phyloP scores from a whole-genome alignment of 495 filamentous ascomycete genomes.

The Neurospora sp. region DNA sequence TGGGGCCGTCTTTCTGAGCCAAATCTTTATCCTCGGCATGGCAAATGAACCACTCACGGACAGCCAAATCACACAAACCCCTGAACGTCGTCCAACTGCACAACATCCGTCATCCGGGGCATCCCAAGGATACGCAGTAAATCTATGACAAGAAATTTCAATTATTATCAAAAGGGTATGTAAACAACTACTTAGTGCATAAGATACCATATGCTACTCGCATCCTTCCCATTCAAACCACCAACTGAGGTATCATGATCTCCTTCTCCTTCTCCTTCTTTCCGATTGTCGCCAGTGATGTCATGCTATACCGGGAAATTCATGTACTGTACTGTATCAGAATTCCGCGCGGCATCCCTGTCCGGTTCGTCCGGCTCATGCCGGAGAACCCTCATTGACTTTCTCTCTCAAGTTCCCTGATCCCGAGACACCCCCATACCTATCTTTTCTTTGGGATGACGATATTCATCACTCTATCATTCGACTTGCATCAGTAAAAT shows the following conservation, averaged over 20 bases:
- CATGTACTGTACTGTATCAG: background rate
- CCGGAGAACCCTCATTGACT: background rate
- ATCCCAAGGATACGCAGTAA: background rate
- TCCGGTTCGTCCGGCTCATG: background rate
- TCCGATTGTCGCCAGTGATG: background rate
- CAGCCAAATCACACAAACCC: background rate
- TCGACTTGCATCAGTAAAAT: background rate
- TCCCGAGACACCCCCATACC: background rate
- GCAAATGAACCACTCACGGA: background rate
- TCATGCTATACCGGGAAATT: background rate
- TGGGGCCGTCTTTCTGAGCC: background rate
- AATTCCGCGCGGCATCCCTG: background rate
- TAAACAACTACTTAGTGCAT: background rate
- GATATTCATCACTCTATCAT: background rate
- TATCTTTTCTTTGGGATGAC: background rate
- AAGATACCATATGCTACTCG: background rate
- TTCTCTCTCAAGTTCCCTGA: background rate
- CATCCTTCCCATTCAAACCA: background rate
- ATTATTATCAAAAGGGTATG: background rate
- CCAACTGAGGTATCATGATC: background rate
- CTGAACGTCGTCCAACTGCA: background rate
- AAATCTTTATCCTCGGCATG: constrained; percentile 7
- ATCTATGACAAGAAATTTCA: background rate
- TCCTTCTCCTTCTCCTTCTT: background rate
- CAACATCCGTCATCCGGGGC: background rate